Evolutionary conservation across 805 yeast species (phyloP), one percentile per base, ranked within the genome.

Genomic region (Wickerhamiella sergipiensis): DNA sequence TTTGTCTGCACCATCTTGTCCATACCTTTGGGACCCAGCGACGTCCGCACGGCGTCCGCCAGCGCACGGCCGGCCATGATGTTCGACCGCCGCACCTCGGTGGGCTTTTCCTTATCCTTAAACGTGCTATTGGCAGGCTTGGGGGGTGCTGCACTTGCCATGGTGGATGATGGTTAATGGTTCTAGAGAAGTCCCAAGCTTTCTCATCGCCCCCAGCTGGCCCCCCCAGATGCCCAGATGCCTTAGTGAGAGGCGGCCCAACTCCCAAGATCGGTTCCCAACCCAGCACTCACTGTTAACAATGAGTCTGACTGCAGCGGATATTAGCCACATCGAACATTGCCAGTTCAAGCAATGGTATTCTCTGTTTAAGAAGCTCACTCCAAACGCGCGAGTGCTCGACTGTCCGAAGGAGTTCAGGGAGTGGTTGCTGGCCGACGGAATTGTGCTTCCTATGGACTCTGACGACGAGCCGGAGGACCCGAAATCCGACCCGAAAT

Each of bases 11-110:
- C 70, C 97, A 92, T 90, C 73, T 92, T 92, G 68, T 92, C 99
- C 98, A 92, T 92, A 54, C 99, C 99, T 68, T 88, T 90, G 51
- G 99, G 99, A 19, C 99, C 99, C 53, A 92, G 72, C 15, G 97
- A 83, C 6, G 97, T 89, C 67, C 96, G 78, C 61, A 88, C 85
- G 46, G 96, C 96, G 67, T 88, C 96, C 2, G 95, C 88, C 23
- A 88, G 96, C 6, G 96, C 95, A 61, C 90, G 75, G 6, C 96
- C 97, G 3, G 96, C 96, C 56, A 83, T 74, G 58, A 89, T 87
- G 65, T 88, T 88, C 50, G 89, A 79, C 67, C 78, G 80, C 56
- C 97, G 83, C 49, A 88, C 95, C 68, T 89, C 97, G 65, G 83
- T 89, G 22, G 97, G 97, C 75, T 89, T 88, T 61, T 89, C 96